Base-by-base conservation (phyloP, 768 basidiomycete species). In the Trametopsis cervina region DNA sequence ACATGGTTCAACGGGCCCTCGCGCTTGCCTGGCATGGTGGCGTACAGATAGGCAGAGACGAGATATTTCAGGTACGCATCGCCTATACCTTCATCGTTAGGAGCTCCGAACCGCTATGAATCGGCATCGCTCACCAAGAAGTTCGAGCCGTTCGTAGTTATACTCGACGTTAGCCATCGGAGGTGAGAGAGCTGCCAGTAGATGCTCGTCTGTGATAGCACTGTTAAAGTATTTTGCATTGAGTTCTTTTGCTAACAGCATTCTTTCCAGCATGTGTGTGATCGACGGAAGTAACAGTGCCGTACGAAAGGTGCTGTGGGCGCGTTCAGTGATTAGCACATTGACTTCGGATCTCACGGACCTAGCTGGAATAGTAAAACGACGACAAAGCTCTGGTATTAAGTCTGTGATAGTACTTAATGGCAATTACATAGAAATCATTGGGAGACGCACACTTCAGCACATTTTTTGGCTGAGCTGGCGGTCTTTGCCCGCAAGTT, bases 41-140 rank as follows among this genome's bases (percentile, higher is more conserved):
- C 84, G 58, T 85, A 90, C 24, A 85, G 73, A 60, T 86, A 85
- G 49, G 83, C 70, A 10, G 88, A 83, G 5, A 81, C 72, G 40
- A 91, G 63, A 58, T 83, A 84, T 64, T 94, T 94, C 52, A 94
- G 68, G 61, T 87, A 88, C 20, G 88, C 78, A 64, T 93, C 91
- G 24, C 90, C 89, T 81, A 51, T 20, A 36, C 11, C 27, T 43
- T 40, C 18, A 46, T 46, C 4, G 40, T 11, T 46, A 51, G 42
- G 33, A 45, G 35, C 11, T 45, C 37, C 23, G 33, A 25, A 17
- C 26, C 7, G 22, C 18, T 26, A 2, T 40, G 29, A 9, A 4
- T 22, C 7, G 27, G 12, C 17, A n/a, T 25, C 47, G 44, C 69
- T 50, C 56, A 89, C 89, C 90, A 13, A 92, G 73, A 42, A 91